Base-by-base conservation (phyloP, 768 basidiomycete species). In the Mycena amicta region DNA sequence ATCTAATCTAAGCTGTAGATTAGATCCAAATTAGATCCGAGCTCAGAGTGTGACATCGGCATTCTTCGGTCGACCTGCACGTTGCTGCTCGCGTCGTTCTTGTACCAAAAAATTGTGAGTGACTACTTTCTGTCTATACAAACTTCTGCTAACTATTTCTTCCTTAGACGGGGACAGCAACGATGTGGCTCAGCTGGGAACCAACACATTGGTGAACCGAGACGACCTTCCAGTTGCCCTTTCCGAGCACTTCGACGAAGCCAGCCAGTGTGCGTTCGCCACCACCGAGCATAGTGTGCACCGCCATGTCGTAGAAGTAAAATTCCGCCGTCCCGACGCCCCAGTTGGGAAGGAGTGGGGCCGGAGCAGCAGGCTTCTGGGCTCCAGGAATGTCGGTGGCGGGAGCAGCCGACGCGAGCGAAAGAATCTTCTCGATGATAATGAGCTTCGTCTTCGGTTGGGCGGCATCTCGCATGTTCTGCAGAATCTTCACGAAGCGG, bases 381-480 rank as follows among this genome's bases (percentile, higher is more conserved):
- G 50, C 62, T 13, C 58, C 58, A 8, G 62, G 59, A 30, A 60
- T 59, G 12, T 27, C 25, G 16, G 13, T 31, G 4, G 23, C 54
- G 16, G 29, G 31, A 28, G 22, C 43, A 22, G 43, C 30, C 11
- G 49, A 8, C 20, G 47, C 59, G 22, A 55, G 12, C 28, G 53
- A 31, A 20, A 68, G 16, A 15, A 73, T 59, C 25, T 52, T 53
- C 52, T 75, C 74, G 33, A 72, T 52, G 23, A 73, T 28, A 49
- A 75, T 49, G 25, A 74, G 66, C 40, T 60, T 59, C 20, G 74
- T 73, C 3, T 45, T 30, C 1, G 67, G 49, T 3, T 45, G 26
- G 4, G 72, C 71, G 2, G 68, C 70, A 2, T 47, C 63, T 15
- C 71, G 67, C 12, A 74, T 64, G 15, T 65, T 54, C n/a, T 50